Evolutionary conservation across 73 alveolate genomes (phyloP), one percentile per base, ranked within the genome.

Genomic region (Symbiodinium natans): DNA sequence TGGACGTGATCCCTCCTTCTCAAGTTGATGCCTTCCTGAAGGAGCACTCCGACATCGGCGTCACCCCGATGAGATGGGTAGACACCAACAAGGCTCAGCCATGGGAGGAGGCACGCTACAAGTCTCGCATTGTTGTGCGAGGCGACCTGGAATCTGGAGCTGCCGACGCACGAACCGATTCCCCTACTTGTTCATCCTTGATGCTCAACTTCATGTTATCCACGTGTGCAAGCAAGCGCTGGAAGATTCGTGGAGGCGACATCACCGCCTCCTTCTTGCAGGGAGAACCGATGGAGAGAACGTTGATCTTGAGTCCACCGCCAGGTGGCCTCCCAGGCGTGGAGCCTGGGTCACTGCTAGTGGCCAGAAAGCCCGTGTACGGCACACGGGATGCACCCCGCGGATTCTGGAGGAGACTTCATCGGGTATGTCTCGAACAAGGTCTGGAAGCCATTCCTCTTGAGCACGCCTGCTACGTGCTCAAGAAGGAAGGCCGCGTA

Each of bases 331-430:
- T 77, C 6, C 86, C 86, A 15, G 86, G 31, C 0, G 31, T 77
- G 29, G 31, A 2, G 3, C 34, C 15, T 7, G 86, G 86, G 1
- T 6, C 52, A 2, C 31, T 77, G 27, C 86, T 77, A 7, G 11
- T 77, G 52, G 41, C 52, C 1, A 6, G 11, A 48, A 77, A 77
- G 48, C 41, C 52, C 31, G 86, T 77, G 34, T 77, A 77, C 46
- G 86, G 86, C 41, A 77, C 86, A n/a, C 29, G 27, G 31, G 86
- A 77, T 11, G 86, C 86, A 0, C 86, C 86, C 33, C 40, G 94
- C 6, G 94, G 94, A 0, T 86, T 86, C 41, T 86, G 83, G 84
- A 34, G 71, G n/a, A 54, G 40, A 4, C 83, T 86, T 0, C 83
- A 86, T n/a, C 63, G 71, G 3, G 41, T 38, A 4, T 34, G 68